phyloP scores from a whole-genome alignment of 1,139 yeast species.

The Diutina rugosa region DNA sequence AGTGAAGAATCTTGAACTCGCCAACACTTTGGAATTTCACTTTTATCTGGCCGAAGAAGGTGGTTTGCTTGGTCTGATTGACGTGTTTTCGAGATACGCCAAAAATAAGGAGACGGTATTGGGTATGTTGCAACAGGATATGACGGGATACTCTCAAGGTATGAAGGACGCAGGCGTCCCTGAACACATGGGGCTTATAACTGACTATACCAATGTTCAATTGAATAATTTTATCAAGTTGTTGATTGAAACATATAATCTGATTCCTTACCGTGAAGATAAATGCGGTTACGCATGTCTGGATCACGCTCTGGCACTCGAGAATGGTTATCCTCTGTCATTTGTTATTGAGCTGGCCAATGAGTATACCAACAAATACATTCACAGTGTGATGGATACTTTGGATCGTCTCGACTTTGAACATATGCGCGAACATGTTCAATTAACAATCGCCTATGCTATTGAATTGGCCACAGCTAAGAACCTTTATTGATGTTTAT shows the following conservation, averaged over 20 bases:
- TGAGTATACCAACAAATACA: conserved; percentile 47
- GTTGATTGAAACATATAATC: conserved; percentile 47
- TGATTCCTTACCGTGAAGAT: conserved; percentile 61
- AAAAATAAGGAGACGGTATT: conserved; percentile 38
- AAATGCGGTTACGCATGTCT: conserved; percentile 88
- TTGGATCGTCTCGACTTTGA: conserved; percentile 56
- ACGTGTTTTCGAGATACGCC: conserved; percentile 50
- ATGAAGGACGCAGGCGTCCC: conserved; percentile 41
- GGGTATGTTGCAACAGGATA: conserved; percentile 88
- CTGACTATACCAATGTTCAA: conserved; percentile 52
- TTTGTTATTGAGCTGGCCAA: conserved; percentile 72
- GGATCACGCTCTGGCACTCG: conserved; percentile 80
- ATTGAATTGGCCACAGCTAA: conserved; percentile 38
- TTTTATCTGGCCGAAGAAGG: conserved; percentile 95
- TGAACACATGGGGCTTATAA: conserved; percentile 70
- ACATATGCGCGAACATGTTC: conserved; percentile 71
- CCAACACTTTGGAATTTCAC: conserved; percentile 79
- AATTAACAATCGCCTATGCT: conserved; percentile 57
- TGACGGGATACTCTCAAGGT: conserved; percentile 74
- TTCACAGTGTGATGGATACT: conserved; percentile 74
- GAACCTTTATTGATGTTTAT: not conserved
- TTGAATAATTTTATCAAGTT: conserved; percentile 54
- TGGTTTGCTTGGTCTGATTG: conserved; percentile 79
- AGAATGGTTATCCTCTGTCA: conserved; percentile 73
- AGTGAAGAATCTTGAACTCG: conserved; percentile 34